Percentiles rank a stretch among this genome's conserved stretches.
Evolutionary conservation across 805 yeast species (phyloP).

Genomic region (Starmera amethionina): DNA sequence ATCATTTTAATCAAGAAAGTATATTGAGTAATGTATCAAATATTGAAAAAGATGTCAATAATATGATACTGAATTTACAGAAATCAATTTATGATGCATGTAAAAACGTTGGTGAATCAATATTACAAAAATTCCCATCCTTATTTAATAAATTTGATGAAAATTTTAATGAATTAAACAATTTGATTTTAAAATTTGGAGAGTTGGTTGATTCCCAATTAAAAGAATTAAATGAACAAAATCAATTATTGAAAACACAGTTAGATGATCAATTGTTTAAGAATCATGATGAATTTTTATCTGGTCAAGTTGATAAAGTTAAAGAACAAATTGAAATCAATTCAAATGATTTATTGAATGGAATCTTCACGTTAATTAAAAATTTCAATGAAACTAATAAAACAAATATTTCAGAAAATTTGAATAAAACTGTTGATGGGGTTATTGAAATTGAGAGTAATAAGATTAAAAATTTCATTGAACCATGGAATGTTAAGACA

Average conservation of each 20-base stretch:
- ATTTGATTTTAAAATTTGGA: conserved; percentile 5
- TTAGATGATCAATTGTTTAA: conserved; percentile 14
- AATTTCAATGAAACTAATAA: conserved; percentile 12
- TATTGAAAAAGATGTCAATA: conserved; percentile 8
- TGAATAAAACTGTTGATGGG: conserved; percentile 8
- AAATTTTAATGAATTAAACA: conserved; percentile 5
- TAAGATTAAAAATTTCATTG: conserved; percentile 5
- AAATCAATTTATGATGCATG: conserved; percentile 12
- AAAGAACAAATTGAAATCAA: conserved; percentile 11
- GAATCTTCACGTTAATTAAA: conserved; percentile 12
- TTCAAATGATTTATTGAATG: conserved; percentile 9
- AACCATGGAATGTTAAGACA: conserved; percentile 14
- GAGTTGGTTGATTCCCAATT: conserved; percentile 9
- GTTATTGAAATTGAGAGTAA: conserved; percentile 11
- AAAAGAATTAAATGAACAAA: conserved; percentile 14
- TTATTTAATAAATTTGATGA: conserved; percentile 12
- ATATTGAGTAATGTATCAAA: conserved; percentile 1
- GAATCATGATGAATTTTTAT: conserved; percentile 12
- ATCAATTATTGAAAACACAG: conserved; percentile 12
- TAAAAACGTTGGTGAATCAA: conserved; percentile 13
- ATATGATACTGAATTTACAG: conserved; percentile 9
- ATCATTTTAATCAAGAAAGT: not conserved
- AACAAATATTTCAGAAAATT: conserved; percentile 4
- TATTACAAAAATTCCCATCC: conserved; percentile 13
- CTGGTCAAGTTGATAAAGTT: conserved; percentile 6